A percentile compares a stretch with the other conserved stretches of the same genome.
Evolutionary conservation across 306 rosid species (phyloP).

Genomic region (Ziziphus jujuba): DNA sequence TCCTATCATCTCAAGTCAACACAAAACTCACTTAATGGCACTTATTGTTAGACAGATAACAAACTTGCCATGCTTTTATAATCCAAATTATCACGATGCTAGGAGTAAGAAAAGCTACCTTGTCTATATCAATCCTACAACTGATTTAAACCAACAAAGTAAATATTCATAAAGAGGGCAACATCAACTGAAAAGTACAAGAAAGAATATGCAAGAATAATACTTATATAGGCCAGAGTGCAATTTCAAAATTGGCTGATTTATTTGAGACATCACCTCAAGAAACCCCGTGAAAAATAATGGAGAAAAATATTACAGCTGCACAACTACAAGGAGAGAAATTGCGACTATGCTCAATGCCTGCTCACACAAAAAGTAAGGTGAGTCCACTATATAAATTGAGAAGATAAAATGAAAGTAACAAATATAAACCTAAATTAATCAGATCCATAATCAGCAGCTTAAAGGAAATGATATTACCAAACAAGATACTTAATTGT

Average conservation of each 20-base stretch:
- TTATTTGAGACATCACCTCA: slow-evolving; percentile 59
- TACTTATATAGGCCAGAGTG: background rate
- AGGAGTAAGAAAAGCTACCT: slow-evolving; percentile 56
- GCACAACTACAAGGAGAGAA: slow-evolving; percentile 80
- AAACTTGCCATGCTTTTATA: background rate
- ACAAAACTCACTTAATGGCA: no score
- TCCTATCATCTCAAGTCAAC: no score
- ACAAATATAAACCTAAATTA: no score
- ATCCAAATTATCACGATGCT: slow-evolving; percentile 9
- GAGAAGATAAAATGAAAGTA: slow-evolving; percentile 5
- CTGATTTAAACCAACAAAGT: slow-evolving; percentile 91
- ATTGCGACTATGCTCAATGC: slow-evolving; percentile 93
- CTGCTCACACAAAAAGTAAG: slow-evolving; percentile 42
- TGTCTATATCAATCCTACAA: slow-evolving; percentile 92
- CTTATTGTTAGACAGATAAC: no score
- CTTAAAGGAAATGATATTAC: slow-evolving; percentile 4
- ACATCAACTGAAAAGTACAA: slow-evolving; percentile 77
- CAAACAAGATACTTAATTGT: slow-evolving; percentile 64
- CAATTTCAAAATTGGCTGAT: slow-evolving; percentile 10
- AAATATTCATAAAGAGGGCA: slow-evolving; percentile 91
- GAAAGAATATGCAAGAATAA: slow-evolving; percentile 8
- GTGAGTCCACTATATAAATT: slow-evolving; percentile 23
- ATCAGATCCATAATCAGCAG: background rate
- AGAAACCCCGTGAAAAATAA: slow-evolving; percentile 70
- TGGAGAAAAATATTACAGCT: slow-evolving; percentile 72